Conservation (phyloP, 2,329 filamentous ascomycete genomes). For the Ceratocystis papillata region DNA sequence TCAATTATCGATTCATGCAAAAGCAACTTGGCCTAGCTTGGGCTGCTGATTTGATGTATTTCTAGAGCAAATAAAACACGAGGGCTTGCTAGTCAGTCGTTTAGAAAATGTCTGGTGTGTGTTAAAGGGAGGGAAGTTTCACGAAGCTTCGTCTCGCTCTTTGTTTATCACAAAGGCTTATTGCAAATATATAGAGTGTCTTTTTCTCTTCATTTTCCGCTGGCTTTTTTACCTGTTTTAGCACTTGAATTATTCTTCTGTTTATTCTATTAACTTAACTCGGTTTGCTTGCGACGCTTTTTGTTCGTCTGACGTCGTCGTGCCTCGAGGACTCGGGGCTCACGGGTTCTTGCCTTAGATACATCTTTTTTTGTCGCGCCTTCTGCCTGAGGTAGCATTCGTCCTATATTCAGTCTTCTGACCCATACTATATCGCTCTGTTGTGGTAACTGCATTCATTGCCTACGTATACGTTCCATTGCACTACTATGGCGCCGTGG, state of each 20-base stretch:
- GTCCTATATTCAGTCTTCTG: neutral
- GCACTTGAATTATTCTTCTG: too few species aligned
- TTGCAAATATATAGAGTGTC: too few species aligned
- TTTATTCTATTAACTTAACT: too few species aligned
- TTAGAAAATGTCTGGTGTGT: neutral
- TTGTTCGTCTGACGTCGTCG: neutral
- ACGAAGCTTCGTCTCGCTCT: neutral
- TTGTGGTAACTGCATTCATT: neutral
- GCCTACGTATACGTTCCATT: neutral
- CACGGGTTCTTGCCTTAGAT: neutral
- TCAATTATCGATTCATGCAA: neutral
- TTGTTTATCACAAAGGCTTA: too few species aligned
- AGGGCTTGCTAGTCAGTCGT: neutral
- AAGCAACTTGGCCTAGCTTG: neutral
- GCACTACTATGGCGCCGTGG: conserved; percentile 6
- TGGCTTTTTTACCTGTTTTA: too few species aligned
- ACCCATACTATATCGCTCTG: neutral
- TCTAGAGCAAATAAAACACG: neutral
- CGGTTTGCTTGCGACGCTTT: too few species aligned
- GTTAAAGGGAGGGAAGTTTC: neutral
- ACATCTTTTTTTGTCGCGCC: neutral
- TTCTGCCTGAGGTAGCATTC: neutral
- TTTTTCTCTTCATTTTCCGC: too few species aligned
- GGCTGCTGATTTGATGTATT: neutral
- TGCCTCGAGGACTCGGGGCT: neutral